Evolutionary conservation across 768 basidiomycete species (phyloP).

Genomic region (Psilocybe cyanescens): DNA sequence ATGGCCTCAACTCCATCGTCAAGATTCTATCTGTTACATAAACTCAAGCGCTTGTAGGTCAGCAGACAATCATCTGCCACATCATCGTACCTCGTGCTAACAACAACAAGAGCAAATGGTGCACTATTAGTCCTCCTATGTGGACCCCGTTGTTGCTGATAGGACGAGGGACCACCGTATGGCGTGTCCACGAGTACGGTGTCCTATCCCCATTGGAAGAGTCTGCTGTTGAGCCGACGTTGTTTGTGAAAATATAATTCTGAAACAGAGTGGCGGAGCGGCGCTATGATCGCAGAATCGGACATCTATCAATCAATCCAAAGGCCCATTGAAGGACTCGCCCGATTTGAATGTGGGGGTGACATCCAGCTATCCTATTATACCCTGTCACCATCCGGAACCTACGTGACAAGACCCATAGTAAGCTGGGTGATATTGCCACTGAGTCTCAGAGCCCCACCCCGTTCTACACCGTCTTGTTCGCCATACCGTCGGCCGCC

Average conservation of each 20-base stretch:
- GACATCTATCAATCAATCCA: neutral
- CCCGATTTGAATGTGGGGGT: neutral
- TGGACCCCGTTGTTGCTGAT: slow-evolving; percentile 1
- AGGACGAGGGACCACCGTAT: neutral
- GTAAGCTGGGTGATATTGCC: neutral
- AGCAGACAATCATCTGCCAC: neutral
- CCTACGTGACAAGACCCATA: no score
- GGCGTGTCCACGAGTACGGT: neutral
- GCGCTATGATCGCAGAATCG: neutral
- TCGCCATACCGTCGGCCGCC: neutral
- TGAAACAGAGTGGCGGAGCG: neutral
- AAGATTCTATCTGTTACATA: neutral
- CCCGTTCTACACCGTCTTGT: slow-evolving; percentile 1
- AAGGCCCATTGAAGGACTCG: neutral
- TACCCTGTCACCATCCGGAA: neutral
- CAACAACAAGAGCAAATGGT: neutral
- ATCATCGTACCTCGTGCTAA: neutral
- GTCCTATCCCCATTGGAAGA: neutral
- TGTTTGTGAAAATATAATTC: neutral
- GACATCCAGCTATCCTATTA: neutral
- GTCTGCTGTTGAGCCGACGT: neutral
- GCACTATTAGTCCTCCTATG: no score
- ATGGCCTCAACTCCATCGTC: neutral
- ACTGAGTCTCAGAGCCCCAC: neutral
- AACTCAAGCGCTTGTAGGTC: neutral